Base-by-base conservation (phyloP, 257 asterid species). In the Vinca minor region DNA sequence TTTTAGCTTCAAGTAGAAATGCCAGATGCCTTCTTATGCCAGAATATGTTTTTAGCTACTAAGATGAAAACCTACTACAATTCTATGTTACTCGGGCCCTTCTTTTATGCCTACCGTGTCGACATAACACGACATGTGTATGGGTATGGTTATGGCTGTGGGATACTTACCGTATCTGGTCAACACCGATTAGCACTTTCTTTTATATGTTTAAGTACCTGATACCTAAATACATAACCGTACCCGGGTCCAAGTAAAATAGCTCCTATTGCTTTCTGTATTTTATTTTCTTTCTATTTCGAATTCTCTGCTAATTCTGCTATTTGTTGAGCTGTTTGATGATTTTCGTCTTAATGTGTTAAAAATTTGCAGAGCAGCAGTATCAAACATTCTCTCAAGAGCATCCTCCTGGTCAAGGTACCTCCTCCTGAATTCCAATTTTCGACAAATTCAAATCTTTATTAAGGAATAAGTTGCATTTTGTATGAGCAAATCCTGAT, bases 371-470 rank as follows among this genome's bases (percentile, higher is more conserved):
- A 62, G 96, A 77, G 77, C 73, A 79, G 84, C 87, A 84, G 76
- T 68, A 77, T 67, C 83, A 72, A 66, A 76, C 91, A 34, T 68
- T 74, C 65, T 74, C 84, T 56, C 84, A 58, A 44, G 78, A 77
- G 42, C 70, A 81, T 63, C 79, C 85, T 63, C 79, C 85, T 65
- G 72, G 39, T 62, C 82, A 50, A 78, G 95, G 96, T 84, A 78
- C 71, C 52, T 59, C 23, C 17, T 8, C 11, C 9, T 1, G 18
- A 17, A 11, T 32, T 23, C 62, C 18, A 42, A 23, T 8, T 6
- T 52, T 7, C 23, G 13, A 26, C 32, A 26, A 23, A 4, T 66
- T 50, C 41, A 10, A 18, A 21, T 21, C 20, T 31, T 32, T 65
- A 14, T 23, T 20, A 25, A 34, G 4, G 44, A 34, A 57, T 21